Evolutionary conservation across 768 basidiomycete species (phyloP), one percentile per base, ranked within the genome.

Genomic region (Tremella fuciformis): DNA sequence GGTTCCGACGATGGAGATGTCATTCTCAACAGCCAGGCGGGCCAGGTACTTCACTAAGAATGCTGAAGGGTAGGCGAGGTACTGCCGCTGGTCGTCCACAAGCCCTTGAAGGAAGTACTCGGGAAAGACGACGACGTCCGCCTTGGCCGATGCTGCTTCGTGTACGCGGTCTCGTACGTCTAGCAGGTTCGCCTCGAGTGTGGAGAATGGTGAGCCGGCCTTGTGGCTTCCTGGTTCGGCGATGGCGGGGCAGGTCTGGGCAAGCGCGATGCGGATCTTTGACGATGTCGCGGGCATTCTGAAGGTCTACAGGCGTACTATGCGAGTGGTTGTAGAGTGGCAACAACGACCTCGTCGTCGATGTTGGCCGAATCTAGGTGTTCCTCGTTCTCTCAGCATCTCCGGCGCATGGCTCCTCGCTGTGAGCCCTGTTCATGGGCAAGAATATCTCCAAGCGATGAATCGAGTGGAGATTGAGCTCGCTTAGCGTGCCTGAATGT

Each of bases 61-160:
- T 11, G n/a, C 9, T 0, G 69, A 65, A 1, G 70, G 63, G 25
- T 66, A 55, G 13, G 65, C 60, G 26, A 75, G 58, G 58, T 73
- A 73, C 74, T 75, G 66, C 22, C 71, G 38, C 6, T 53, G 26
- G 7, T 66, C 64, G 34, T 69, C 60, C 2, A 67, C 52, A 8
- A 73, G 65, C 2, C 71, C 74, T 39, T 73, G 70, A 4, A 71
- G 55, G 55, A 69, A 75, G 53, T 75, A 75, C 44, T 73, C 74
- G 16, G 71, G 71, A 39, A 75, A 73, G 15, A 70, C 60, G 19
- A 75, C 66, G 13, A 75, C 58, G 18, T 73, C 70, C 1, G 70
- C 67, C 2, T 50, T 34, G 26, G 56, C 44, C 8, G 48, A 40
- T 6, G 38, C 48, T 13, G 64, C 67, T 21, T 39, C 16, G 44